phyloP scores from a whole-genome alignment of 225 moss, liverwort and hornwort species.

The Bryoerythrophyllum caledonicum region DNA sequence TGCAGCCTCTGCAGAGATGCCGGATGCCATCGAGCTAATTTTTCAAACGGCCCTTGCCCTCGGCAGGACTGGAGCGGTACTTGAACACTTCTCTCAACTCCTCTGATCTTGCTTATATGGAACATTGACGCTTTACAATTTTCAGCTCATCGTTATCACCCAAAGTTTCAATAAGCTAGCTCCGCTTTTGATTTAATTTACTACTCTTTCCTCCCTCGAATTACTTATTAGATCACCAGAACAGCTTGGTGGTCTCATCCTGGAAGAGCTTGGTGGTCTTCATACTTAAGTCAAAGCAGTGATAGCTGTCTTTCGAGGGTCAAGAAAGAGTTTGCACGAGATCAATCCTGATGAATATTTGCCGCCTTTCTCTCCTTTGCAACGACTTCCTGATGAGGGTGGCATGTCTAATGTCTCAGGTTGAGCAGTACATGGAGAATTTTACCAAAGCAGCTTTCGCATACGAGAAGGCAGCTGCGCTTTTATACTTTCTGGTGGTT shows the following conservation, averaged over 20 bases:
- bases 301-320: no score
- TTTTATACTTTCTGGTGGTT: constrained; percentile 76
- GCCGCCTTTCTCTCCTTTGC: neutral
- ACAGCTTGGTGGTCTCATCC: no score
- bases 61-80: constrained; percentile 87
- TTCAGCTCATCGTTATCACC: neutral
- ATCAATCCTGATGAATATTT: no score
- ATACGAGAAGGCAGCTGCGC: constrained; percentile 72
- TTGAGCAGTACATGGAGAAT: constrained; percentile 88
- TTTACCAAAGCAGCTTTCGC: constrained; percentile 61
- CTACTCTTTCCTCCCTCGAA: no score
- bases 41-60: constrained; percentile 89
- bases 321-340: no score
- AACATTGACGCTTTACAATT: neutral
- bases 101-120: constrained; percentile 16
- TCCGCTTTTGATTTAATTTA: no score
- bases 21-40: constrained; percentile 96
- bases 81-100: constrained; percentile 31
- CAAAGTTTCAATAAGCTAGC: no score
- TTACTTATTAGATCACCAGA: no score
- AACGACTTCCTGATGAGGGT: constrained; percentile 1
- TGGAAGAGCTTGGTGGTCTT: no score
- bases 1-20: constrained; percentile 82
- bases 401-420: constrained; percentile 50
- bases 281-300: no score